A percentile compares a stretch with the other conserved stretches of the same genome.
Conservation (phyloP, 2,329 filamentous ascomycete species). For the Aspergillus floridensis region DNA sequence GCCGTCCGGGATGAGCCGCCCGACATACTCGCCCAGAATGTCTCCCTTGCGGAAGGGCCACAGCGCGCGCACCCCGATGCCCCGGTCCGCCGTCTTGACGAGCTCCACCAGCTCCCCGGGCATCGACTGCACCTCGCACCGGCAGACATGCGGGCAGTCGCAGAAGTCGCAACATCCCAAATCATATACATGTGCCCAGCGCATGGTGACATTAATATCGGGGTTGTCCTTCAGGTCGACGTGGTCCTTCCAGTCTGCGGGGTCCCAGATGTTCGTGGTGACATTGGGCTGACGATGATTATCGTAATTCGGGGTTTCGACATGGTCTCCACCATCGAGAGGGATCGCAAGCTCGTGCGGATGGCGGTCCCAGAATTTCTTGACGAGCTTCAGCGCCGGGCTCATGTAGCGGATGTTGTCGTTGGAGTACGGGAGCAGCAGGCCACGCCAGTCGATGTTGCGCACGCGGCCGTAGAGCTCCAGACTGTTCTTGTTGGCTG, state of each 20-base stretch:
- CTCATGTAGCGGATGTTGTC: slow-evolving; percentile 5
- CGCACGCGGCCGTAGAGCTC: slow-evolving; percentile 25
- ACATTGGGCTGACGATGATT: slow-evolving; percentile 17
- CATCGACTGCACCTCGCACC: slow-evolving; percentile 19
- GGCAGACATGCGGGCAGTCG: slow-evolving; percentile 14
- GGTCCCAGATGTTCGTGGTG: slow-evolving; percentile 10
- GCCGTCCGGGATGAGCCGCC: slow-evolving; percentile 17
- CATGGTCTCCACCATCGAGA: background rate
- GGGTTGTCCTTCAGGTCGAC: background rate
- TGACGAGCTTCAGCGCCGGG: background rate
- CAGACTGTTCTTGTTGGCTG: slow-evolving; percentile 22
- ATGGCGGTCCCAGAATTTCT: slow-evolving; percentile 11
- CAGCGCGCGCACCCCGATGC: slow-evolving; percentile 33
- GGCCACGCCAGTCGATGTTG: slow-evolving; percentile 25
- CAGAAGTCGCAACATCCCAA: slow-evolving; percentile 21
- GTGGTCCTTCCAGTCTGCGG: background rate
- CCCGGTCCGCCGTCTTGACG: slow-evolving; percentile 23
- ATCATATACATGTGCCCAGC: slow-evolving; percentile 7
- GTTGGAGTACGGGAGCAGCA: slow-evolving; percentile 13
- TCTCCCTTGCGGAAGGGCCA: slow-evolving; percentile 23
- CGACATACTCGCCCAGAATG: slow-evolving; percentile 19
- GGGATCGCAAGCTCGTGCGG: slow-evolving; percentile 14
- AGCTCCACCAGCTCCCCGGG: slow-evolving; percentile 34
- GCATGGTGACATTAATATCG: slow-evolving; percentile 15
- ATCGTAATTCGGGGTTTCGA: slow-evolving; percentile 10